Evolutionary conservation across 768 basidiomycete species (phyloP), one percentile per base, ranked within the genome.

Genomic region (Pisolithus orientalis): DNA sequence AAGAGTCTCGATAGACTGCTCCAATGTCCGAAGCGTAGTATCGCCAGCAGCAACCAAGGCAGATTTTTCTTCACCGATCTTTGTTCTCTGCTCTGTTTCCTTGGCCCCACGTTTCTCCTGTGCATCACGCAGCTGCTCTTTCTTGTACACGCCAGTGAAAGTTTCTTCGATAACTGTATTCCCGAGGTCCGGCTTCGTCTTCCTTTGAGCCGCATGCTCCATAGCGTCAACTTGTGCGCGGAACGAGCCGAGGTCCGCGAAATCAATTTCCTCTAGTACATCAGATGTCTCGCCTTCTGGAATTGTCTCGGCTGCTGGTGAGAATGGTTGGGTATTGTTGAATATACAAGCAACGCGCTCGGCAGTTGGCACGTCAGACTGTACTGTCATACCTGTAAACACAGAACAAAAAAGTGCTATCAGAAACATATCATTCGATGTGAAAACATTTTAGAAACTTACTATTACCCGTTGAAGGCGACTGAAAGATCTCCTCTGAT

Each of bases 311-410:
- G 48, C 43, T 51, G 51, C 43, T 51, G 51, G 53, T 47, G 21
- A 14, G 21, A 57, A 60, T 29, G 61, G 50, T 58, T 58, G 52
- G 3, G 58, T 57, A 8, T 66, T 74, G 53, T 76, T 79, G 69
- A 90, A 90, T 1, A 90, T 74, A 2, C 74, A 79, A 28, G 77
- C 70, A 25, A 91, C 79, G 9, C 72, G 75, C n/a, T 84, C 79
- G 0, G 87, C 86, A 4, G 87, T 90, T 6, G 89, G 87, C 5
- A 80, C 72, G 65, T 82, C 78, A 44, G 75, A 80, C 40, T 74
- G 58, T 48, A 80, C 77, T 21, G 70, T 81, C 79, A 62, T 11
- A 47, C 44, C 46, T 57, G 39, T 39, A 39, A 21, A 7, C 40
- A 21, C 21, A 21, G 21, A 21, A 21, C 21, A 21, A 6, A 24